Base-by-base conservation (phyloP, 169 alveolate genomes). In the Cystoisospora suis region DNA sequence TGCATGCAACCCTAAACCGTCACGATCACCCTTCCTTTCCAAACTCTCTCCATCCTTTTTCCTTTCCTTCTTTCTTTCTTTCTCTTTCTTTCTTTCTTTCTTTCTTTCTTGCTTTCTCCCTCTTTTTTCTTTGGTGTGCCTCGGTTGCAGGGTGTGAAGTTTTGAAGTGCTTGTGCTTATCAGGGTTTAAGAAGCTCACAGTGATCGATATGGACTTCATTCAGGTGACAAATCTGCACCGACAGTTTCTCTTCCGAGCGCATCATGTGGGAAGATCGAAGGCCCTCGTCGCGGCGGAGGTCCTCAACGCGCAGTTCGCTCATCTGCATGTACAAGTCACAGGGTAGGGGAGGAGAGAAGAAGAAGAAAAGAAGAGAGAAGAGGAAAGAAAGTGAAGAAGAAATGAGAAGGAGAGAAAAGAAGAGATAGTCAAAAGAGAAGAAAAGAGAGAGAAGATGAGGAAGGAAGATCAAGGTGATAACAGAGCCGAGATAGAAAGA, bases 161-260 rank as follows among this genome's bases (percentile, higher is more conserved):
- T 42, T 94, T 99, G 90, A 99, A 99, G 94, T 95, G 96, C 85
- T 36, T 91, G 75, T 98, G 98, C 3, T 94, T 98, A 49, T 93
- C 97, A 89, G 99, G 99, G 23, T 95, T 97, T 69, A 93, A 95
- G 53, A 94, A 97, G 70, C 96, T 99, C 89, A 97, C 96, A 90
- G 98, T 98, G 32, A 96, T 98, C 46, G 99, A 99, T 93, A 90
- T 98, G 92, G 99, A 99, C 93, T 96, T 98, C 17, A 97, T 98
- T 23, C 99, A 98, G 92, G 95, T 98, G 45, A 96, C 99, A 9
- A 99, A 99, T 92, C 94, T 99, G 69, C 98, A 99, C 94, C 94
- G 99, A 86, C 99, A 99, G 93, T 99, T 99, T 40, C 75, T 91
- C 46, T 95, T 92, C 86, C 85, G 93, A 15, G 53, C 90, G 94